Evolutionary conservation across 208 protist genomes (phyloP).

Genomic region (Trypanosoma conorhini): DNA sequence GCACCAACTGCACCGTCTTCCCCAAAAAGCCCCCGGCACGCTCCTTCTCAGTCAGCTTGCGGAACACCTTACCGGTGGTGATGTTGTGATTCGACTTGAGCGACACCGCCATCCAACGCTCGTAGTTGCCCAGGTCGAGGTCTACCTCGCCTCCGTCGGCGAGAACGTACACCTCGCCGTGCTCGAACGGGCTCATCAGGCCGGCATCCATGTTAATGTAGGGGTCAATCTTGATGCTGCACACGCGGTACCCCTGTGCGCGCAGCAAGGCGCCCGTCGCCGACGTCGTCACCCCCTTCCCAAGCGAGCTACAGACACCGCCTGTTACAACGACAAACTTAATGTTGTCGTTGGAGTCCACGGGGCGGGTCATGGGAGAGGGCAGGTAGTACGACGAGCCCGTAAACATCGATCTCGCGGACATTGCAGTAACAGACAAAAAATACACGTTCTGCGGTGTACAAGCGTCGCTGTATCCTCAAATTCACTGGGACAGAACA

Average conservation of each 20-base stretch:
- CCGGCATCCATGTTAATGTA: conserved; percentile 98
- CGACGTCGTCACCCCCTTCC: conserved; percentile 96
- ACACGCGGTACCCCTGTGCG: conserved; percentile 92
- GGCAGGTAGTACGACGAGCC: conserved; percentile 80
- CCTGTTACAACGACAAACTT: conserved; percentile 98
- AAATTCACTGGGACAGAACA: neutral
- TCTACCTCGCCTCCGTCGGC: conserved; percentile 98
- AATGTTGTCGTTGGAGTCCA: conserved; percentile 36
- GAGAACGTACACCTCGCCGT: conserved; percentile 99
- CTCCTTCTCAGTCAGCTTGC: conserved; percentile 96
- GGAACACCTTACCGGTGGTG: conserved; percentile 99
- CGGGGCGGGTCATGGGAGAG: conserved; percentile 64
- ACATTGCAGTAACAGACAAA: neutral
- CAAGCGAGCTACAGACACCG: conserved; percentile 98
- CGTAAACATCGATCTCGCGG: conserved; percentile 31
- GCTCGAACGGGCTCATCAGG: conserved; percentile 96
- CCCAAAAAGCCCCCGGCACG: conserved; percentile 98
- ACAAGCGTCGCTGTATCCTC: neutral
- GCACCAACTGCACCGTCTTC: conserved; percentile 99
- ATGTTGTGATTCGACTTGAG: conserved; percentile 98
- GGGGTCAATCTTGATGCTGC: conserved; percentile 99
- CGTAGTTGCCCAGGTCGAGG: conserved; percentile 99
- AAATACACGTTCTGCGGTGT: neutral
- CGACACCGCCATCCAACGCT: conserved; percentile 97
- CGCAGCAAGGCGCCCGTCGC: conserved; percentile 86